phyloP scores from a whole-genome alignment of 805 yeast species.

The Suhomyces faveliae region DNA sequence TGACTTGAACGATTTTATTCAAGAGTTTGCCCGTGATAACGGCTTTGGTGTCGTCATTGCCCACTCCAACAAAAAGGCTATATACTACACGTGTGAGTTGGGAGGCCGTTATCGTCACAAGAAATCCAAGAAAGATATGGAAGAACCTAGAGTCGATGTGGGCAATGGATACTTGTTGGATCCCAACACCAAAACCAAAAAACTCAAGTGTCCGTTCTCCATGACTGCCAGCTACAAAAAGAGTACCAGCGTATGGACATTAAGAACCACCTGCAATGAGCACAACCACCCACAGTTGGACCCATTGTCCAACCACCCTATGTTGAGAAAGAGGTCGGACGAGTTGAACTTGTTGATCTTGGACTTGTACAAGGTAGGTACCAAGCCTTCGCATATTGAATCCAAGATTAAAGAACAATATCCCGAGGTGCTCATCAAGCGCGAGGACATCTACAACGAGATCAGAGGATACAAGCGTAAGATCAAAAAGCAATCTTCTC shows the following conservation, averaged over 20 bases:
- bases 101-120: conserved; percentile 58
- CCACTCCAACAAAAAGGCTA: conserved; percentile 57
- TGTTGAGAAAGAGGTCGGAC: conserved; percentile 53
- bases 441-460: conserved; percentile 59
- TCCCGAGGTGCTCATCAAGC: conserved; percentile 53
- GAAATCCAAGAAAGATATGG: conserved; percentile 27
- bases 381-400: conserved; percentile 55
- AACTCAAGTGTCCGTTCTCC: conserved; percentile 56
- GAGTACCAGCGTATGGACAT: conserved; percentile 49
- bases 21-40: conserved; percentile 55
- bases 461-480: conserved; percentile 55
- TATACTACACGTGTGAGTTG: conserved; percentile 57
- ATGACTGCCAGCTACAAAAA: conserved; percentile 57
- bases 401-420: conserved; percentile 49
- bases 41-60: conserved; percentile 61
- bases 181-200: conserved; percentile 47
- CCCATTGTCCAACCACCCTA: conserved; percentile 55
- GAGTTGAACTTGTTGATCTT: conserved; percentile 51
- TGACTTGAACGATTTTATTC: conserved; percentile 52
- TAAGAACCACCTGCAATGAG: conserved; percentile 53
- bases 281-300: conserved; percentile 60
- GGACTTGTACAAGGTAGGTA: conserved; percentile 53
- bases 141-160: conserved; percentile 23
- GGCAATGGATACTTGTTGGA: conserved; percentile 38
- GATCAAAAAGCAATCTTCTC: conserved; percentile 38